Evolutionary conservation across 2,329 filamentous ascomycete genomes (phyloP).

Genomic region (Botryotinia calthae): DNA sequence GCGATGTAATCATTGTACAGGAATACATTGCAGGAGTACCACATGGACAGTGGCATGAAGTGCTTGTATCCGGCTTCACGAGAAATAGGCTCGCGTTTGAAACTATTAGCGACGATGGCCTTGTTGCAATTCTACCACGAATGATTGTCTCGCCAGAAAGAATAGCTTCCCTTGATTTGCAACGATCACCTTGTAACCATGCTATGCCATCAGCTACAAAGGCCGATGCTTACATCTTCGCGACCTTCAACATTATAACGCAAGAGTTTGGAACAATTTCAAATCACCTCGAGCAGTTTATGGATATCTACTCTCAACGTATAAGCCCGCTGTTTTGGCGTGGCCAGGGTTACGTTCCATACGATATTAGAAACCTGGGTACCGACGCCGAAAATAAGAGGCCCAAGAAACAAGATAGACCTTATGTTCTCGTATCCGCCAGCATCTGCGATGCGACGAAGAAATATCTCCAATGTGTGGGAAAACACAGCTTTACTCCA

Average conservation of each 20-base stretch:
- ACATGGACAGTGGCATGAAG: neutral
- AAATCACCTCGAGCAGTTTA: conserved; percentile 1
- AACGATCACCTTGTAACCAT: neutral
- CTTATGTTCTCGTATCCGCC: neutral
- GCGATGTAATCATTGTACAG: neutral
- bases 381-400: fast-evolving
- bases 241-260: conserved; percentile 23
- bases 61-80: neutral
- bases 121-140: neutral
- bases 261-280: conserved; percentile 17
- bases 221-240: neutral
- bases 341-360: neutral
- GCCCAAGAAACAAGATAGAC: neutral
- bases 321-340: neutral
- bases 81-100: neutral
- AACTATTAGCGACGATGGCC: neutral
- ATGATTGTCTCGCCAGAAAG: neutral
- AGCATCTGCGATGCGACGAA: neutral
- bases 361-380: neutral
- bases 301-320: too few relatives aligned
- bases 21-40: neutral
- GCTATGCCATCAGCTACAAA: neutral
- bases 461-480: neutral
- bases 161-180: neutral
- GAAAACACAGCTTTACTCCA: too few relatives aligned